Evolutionary conservation across 768 basidiomycete species (phyloP), one percentile per base, ranked within the genome.

Genomic region (Sarcodon aspratus): DNA sequence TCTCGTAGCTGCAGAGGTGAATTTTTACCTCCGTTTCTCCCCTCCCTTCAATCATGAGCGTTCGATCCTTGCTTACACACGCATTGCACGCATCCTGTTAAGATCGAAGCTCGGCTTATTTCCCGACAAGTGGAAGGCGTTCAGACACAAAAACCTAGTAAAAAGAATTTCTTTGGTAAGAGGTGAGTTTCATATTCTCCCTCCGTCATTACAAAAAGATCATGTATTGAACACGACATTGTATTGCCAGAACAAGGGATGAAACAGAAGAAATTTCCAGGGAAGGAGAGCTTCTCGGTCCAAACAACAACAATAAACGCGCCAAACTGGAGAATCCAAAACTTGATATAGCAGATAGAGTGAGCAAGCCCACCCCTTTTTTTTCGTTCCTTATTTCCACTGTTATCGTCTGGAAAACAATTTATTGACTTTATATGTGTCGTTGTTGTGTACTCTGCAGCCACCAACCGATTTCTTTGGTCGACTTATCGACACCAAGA

Each of bases 391-490:
- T 27, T 5, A 5, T 27, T 27, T 27, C 21, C 5, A 27, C 5
- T 27, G 3, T 27, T 27, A 2, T 27, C 21, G 21, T 27, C 21
- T 27, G 21, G 21, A 27, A 27, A 27, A 27, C 21, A 27, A 27
- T 27, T 27, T 27, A 27, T 27, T 27, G 21, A n/a, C 2, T 5
- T 27, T 27, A n/a, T 27, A 27, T 5, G 21, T 27, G 7, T 18
- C 17, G 11, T 13, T 33, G 36, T 48, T 18, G 49, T 49, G 35
- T n/a, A n/a, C 44, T 33, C 36, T 47, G 1, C 36, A 95, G 91
- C 80, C 83, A 6, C 86, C 93, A 0, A 80, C 83, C 8, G 96
- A 98, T 70, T 98, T 98, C 72, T 99, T 98, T 63, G 95, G 96
- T 21, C 80, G 95, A 12, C 76, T 79, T 1, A 82, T 95, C 49